These are phyloP conservation scores for Vigna mungo DNA, from an alignment of 306 rosid species.

Conservation along the genomic window DNA sequence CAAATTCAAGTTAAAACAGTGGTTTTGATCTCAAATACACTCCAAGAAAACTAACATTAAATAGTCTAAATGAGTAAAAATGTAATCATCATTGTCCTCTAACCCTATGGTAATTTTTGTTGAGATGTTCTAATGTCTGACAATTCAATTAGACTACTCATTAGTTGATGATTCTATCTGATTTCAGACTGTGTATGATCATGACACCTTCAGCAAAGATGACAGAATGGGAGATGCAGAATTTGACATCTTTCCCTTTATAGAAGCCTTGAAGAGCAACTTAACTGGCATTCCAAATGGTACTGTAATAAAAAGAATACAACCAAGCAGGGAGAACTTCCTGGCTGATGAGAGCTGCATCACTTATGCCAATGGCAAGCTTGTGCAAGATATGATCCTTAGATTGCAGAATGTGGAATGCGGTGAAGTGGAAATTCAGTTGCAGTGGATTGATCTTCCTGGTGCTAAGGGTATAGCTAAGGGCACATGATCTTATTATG, in stretches of 20 bases:
- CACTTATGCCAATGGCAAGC: constrained; percentile 57
- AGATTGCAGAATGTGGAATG: constrained; percentile 87
- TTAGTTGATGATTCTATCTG: constrained; percentile 15
- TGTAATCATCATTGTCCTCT: neutral
- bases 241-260: constrained; percentile 58
- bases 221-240: constrained; percentile 96
- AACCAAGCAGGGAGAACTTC: constrained; percentile 68
- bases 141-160: neutral
- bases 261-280: constrained; percentile 73
- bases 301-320: constrained; percentile 62
- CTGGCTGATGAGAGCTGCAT: constrained; percentile 81
- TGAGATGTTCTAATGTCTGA: neutral
- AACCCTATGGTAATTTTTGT: neutral
- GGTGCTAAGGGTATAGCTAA: constrained; percentile 66
- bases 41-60: no score
- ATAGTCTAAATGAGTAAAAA: no score
- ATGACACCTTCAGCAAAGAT: constrained; percentile 90
- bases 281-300: constrained; percentile 64
- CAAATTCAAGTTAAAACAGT: no score
- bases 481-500: constrained; percentile 52
- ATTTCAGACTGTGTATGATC: constrained; percentile 85
- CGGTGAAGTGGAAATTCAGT: constrained; percentile 84
- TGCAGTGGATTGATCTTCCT: constrained; percentile 95
- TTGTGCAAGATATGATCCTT: constrained; percentile 80
- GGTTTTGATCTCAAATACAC: no score